A percentile compares a stretch with the other conserved stretches of the same genome.
Conservation (phyloP, 2,329 filamentous ascomycete genomes). For the Arthrobotrys pseudoclavata region DNA sequence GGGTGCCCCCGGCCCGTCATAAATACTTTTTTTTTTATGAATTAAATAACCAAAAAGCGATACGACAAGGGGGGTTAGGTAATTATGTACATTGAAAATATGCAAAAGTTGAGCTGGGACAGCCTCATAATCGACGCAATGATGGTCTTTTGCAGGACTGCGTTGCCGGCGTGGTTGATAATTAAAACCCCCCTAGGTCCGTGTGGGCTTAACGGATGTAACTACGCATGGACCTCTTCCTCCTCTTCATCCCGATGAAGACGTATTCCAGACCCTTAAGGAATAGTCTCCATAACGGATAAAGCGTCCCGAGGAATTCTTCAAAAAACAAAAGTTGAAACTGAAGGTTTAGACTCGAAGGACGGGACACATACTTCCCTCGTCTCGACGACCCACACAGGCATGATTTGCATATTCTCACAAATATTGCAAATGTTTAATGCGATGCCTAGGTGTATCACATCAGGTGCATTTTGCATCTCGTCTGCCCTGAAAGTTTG, state of each 20-base stretch:
- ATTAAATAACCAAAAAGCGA: too few species aligned
- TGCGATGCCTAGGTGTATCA: not conserved
- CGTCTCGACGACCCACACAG: not conserved
- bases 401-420: not conserved
- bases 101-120: not conserved
- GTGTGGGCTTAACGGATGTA: not conserved
- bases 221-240: not conserved
- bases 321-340: not conserved
- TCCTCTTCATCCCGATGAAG: not conserved
- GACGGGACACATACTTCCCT: not conserved
- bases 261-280: not conserved
- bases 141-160: not conserved
- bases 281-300: not conserved
- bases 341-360: not conserved
- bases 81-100: not conserved
- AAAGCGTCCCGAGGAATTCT: not conserved
- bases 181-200: not conserved
- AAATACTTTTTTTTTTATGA: not conserved
- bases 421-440: not conserved
- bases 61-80: too few species aligned
- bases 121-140: not conserved
- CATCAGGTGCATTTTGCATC: not conserved
- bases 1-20: not conserved
- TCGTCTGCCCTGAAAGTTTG: conserved; percentile 5
- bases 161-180: not conserved